These are phyloP conservation scores for Lepidopterella palustris DNA, from an alignment of 495 filamentous ascomycete species.

Conservation along the genomic window DNA sequence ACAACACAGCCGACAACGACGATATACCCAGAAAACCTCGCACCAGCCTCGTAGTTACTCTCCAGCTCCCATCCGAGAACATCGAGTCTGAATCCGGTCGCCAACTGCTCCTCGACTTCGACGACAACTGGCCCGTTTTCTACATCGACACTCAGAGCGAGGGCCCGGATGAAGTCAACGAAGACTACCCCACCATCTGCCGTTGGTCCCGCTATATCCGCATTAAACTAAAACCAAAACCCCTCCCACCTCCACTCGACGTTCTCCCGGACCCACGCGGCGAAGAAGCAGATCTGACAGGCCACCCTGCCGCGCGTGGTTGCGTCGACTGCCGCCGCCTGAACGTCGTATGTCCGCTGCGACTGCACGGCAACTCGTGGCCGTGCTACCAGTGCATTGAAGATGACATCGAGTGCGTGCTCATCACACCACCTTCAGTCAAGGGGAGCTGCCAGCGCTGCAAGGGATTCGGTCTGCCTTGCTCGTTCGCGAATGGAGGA, in stretches of 20 bases:
- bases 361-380: not conserved
- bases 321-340: not conserved
- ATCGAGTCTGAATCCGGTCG: too few relatives aligned
- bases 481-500: not conserved
- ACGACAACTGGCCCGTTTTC: not conserved
- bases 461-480: not conserved
- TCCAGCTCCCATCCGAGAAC: not conserved
- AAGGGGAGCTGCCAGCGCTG: constrained; percentile 12
- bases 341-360: not conserved
- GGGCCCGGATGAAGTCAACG: not conserved
- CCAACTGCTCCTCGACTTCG: not conserved
- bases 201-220: not conserved
- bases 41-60: not conserved
- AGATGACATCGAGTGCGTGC: constrained; percentile 2
- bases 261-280: not conserved
- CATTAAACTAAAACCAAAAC: not conserved
- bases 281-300: not conserved
- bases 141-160: not conserved
- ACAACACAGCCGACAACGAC: not conserved
- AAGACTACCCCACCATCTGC: not conserved
- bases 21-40: not conserved
- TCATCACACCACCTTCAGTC: constrained; percentile 2
- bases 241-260: not conserved
- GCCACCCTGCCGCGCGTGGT: not conserved
- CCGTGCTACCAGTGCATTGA: constrained; percentile 14